A percentile compares a stretch with the other conserved stretches of the same genome.
Evolutionary conservation across 2,329 filamentous ascomycete species (phyloP).

Genomic region (Pseudophaeomoniella oleicola): DNA sequence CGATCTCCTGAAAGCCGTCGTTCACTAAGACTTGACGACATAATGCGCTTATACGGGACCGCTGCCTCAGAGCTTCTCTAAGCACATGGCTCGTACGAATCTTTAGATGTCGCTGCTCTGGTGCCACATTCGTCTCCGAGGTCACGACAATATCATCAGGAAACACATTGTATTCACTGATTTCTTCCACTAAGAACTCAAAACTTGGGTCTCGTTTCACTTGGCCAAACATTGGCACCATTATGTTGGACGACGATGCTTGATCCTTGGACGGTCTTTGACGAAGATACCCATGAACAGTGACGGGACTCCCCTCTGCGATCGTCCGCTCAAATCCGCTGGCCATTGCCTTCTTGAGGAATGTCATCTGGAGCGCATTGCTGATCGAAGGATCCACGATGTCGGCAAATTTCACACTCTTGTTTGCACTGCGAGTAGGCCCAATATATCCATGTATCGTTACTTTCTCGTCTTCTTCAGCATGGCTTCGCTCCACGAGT

Average conservation of each 20-base stretch:
- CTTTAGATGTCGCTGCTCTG: slow-evolving; percentile 67
- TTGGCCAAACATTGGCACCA: slow-evolving; percentile 5
- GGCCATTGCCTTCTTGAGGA: not conserved
- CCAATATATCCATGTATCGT: slow-evolving; percentile 59
- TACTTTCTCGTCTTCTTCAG: slow-evolving; percentile 24
- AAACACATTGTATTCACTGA: slow-evolving; percentile 59
- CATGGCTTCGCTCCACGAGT: slow-evolving; percentile 12
- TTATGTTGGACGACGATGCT: not conserved
- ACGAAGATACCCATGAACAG: too few species aligned
- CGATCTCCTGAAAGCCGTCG: slow-evolving; percentile 59
- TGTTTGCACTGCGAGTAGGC: not conserved
- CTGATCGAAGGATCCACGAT: slow-evolving; percentile 8
- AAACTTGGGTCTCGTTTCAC: slow-evolving; percentile 17
- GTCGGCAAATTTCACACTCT: slow-evolving; percentile 7
- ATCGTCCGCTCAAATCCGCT: slow-evolving; percentile 1
- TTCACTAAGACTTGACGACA: slow-evolving; percentile 40
- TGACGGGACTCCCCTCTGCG: not conserved
- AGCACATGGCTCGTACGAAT: slow-evolving; percentile 60
- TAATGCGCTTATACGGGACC: slow-evolving; percentile 44
- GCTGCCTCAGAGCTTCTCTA: slow-evolving; percentile 53
- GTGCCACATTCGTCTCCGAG: slow-evolving; percentile 56
- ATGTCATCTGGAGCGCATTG: slow-evolving; percentile 10
- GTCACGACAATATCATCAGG: slow-evolving; percentile 64
- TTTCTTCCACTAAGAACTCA: slow-evolving; percentile 47
- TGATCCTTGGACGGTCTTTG: not conserved